A percentile compares a stretch with the other conserved stretches of the same genome.
These are phyloP conservation scores for Coemansia sp. DNA, from an alignment of 192 early-diverging fungal genomes.

Conservation along the genomic window DNA sequence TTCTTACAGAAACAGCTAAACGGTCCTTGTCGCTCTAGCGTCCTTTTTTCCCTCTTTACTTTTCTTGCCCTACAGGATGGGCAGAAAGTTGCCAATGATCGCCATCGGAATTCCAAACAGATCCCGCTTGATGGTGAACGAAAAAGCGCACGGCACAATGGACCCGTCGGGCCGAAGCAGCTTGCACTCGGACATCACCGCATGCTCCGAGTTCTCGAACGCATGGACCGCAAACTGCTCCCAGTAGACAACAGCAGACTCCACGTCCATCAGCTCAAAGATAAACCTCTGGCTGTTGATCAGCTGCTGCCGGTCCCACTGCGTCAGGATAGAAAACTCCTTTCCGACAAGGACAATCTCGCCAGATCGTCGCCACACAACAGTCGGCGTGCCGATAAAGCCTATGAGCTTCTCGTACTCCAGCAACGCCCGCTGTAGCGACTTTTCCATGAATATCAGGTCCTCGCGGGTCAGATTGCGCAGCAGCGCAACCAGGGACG, in stretches of 20 bases:
- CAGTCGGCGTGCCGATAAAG: slow-evolving; percentile 92
- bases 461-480: slow-evolving; percentile 95
- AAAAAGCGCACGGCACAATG: slow-evolving; percentile 87
- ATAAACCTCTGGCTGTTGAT: slow-evolving; percentile 54
- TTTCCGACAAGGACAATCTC: slow-evolving; percentile 95
- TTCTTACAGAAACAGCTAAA: neutral
- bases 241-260: slow-evolving; percentile 93
- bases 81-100: slow-evolving; percentile 72
- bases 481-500: slow-evolving; percentile 89
- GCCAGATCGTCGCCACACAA: slow-evolving; percentile 95
- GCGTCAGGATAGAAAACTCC: slow-evolving; percentile 91
- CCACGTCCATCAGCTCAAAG: slow-evolving; percentile 85
- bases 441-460: slow-evolving; percentile 95
- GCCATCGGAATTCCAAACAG: slow-evolving; percentile 94
- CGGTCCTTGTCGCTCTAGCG: no score
- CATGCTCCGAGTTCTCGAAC: slow-evolving; percentile 89
- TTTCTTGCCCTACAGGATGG: slow-evolving; percentile 36
- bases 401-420: slow-evolving; percentile 96
- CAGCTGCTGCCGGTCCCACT: slow-evolving; percentile 85
- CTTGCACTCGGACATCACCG: slow-evolving; percentile 86
- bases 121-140: slow-evolving; percentile 95
- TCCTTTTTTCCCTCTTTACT: neutral
- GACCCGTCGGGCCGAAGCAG: slow-evolving; percentile 70
- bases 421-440: slow-evolving; percentile 88
- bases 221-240: slow-evolving; percentile 89